Conservation (phyloP, 2,329 filamentous ascomycete species). For the Cordyceps cateniannulata region DNA sequence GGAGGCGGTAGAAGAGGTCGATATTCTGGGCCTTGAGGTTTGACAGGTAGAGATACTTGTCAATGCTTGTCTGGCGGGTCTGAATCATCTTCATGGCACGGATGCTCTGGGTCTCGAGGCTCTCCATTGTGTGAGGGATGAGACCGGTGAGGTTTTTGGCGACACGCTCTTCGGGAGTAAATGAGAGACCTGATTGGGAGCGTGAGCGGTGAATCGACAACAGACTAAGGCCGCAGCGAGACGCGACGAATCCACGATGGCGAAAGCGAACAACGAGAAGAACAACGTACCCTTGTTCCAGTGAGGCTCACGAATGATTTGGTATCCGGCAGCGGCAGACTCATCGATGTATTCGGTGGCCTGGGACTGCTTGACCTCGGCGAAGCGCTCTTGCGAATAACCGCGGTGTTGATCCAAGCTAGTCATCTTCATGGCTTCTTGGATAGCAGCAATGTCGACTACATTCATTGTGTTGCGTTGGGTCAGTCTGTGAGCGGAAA, state of each 20-base stretch:
- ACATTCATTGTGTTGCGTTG: conserved; percentile 50
- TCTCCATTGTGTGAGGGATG: conserved; percentile 58
- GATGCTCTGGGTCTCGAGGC: conserved; percentile 51
- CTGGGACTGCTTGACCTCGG: conserved; percentile 47
- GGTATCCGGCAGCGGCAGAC: conserved; percentile 50
- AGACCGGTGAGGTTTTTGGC: conserved; percentile 60
- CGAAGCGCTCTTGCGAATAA: conserved; percentile 51
- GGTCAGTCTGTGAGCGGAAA: conserved; percentile 43
- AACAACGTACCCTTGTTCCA: conserved; percentile 57
- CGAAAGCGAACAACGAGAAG: background rate
- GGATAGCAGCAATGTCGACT: conserved; percentile 50
- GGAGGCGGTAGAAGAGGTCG: conserved; percentile 76
- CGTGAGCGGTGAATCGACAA: conserved; percentile 14
- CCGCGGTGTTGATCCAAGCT: conserved; percentile 54
- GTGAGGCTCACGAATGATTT: conserved; percentile 53
- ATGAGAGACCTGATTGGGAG: conserved; percentile 47
- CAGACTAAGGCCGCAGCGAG: background rate
- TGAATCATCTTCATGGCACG: conserved; percentile 70
- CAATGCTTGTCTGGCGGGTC: conserved; percentile 61
- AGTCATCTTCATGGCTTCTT: conserved; percentile 55
- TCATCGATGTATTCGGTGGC: conserved; percentile 48
- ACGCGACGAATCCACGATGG: background rate
- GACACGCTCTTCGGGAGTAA: conserved; percentile 57
- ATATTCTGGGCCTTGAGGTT: conserved; percentile 68
- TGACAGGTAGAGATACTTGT: conserved; percentile 80